These are phyloP conservation scores for Silybum marianum DNA, from an alignment of 129 eudicot species.

Conservation along the genomic window DNA sequence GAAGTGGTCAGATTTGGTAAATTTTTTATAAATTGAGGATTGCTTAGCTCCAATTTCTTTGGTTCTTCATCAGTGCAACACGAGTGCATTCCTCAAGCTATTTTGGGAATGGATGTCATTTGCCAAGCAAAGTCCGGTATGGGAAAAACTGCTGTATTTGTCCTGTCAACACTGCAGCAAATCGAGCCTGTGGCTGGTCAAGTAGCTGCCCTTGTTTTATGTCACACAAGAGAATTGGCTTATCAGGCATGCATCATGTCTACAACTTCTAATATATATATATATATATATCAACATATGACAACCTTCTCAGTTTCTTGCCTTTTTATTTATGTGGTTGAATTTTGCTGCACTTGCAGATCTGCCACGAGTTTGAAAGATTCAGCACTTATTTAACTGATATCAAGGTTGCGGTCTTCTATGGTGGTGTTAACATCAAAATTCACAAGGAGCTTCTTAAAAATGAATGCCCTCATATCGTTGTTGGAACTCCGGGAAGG, in stretches of 20 bases:
- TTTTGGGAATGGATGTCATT: conserved; percentile 97
- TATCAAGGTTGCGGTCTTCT: conserved; percentile 92
- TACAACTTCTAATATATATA: too few relatives aligned
- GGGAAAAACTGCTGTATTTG: conserved; percentile 99
- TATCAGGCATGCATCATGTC: conserved; percentile 60
- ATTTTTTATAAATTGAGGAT: conserved; percentile 67
- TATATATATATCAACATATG: background rate
- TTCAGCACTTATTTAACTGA: conserved; percentile 91
- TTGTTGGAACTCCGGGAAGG: conserved; percentile 97
- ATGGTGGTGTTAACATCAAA: conserved; percentile 95
- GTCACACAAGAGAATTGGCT: conserved; percentile 95
- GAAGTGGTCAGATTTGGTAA: conserved; percentile 68
- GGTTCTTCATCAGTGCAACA: conserved; percentile 97
- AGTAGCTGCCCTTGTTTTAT: conserved; percentile 95
- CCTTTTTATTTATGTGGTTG: background rate
- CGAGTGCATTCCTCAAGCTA: conserved; percentile 99
- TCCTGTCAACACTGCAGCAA: conserved; percentile 88
- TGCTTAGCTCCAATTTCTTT: conserved; percentile 77
- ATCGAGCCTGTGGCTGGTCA: conserved; percentile 97
- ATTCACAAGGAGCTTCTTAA: conserved; percentile 90
- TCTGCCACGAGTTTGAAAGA: conserved; percentile 94
- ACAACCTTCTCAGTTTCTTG: too few relatives aligned
- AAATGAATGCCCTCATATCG: conserved; percentile 98
- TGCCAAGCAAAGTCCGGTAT: conserved; percentile 99
- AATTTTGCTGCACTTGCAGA: conserved; percentile 42